These are phyloP conservation scores for Thelonectria blattea DNA, from an alignment of 2,329 filamentous ascomycete species.

Conservation along the genomic window DNA sequence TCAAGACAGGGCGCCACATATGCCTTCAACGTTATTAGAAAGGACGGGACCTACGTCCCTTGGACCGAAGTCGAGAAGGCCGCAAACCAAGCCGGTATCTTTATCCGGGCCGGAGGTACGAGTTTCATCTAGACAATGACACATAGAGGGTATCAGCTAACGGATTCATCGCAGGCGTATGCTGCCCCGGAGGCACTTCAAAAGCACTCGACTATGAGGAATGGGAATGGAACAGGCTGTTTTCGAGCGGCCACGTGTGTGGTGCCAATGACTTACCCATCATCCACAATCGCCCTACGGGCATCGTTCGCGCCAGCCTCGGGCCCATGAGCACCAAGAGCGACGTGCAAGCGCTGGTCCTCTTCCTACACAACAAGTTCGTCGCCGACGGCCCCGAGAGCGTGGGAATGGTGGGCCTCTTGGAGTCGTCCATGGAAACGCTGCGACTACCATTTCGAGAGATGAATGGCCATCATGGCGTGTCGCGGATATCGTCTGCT, in stretches of 20 bases:
- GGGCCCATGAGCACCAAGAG: conserved; percentile 65
- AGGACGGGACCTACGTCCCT: conserved; percentile 59
- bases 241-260: conserved; percentile 64
- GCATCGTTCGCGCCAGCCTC: conserved; percentile 65
- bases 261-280: conserved; percentile 59
- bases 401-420: conserved; percentile 1
- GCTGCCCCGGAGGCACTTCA: conserved; percentile 54
- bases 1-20: conserved; percentile 65
- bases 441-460: conserved; percentile 26
- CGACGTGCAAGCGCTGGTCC: conserved; percentile 58
- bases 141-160: neutral
- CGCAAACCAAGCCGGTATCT: conserved; percentile 62
- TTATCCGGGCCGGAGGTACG: conserved; percentile 61
- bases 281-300: conserved; percentile 61
- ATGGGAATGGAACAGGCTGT: conserved; percentile 60
- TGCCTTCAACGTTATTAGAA: conserved; percentile 65
- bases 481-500: conserved; percentile 6
- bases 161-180: conserved; percentile 47
- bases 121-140: too few species aligned
- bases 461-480: conserved; percentile 12
- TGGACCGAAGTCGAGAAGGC: conserved; percentile 65
- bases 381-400: conserved; percentile 5
- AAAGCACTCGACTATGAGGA: conserved; percentile 57
- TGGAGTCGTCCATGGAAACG: conserved; percentile 22
- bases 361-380: conserved; percentile 48